Evolutionary conservation across 139 green algal species (phyloP).

Genomic region (Trebouxia sp.): DNA sequence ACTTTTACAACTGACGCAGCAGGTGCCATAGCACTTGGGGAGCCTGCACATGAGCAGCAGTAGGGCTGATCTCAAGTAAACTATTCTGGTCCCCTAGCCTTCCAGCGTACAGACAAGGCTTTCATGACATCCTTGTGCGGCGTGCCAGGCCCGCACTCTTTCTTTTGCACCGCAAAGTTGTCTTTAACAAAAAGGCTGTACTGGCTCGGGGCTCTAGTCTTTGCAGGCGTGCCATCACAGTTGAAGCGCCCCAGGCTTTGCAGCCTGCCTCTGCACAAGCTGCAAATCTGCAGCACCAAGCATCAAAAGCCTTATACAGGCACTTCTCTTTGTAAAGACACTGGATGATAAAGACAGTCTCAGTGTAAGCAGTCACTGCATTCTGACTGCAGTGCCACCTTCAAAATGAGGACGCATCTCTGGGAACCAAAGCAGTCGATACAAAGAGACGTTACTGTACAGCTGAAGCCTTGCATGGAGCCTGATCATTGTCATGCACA

Average conservation of each 20-base stretch:
- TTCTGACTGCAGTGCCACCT: too few relatives aligned
- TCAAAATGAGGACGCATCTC: too few relatives aligned
- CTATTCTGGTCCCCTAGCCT: background rate
- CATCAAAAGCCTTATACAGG: background rate
- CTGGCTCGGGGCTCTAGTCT: background rate
- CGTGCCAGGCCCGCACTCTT: conserved; percentile 31
- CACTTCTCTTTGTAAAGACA: background rate
- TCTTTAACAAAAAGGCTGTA: conserved; percentile 52
- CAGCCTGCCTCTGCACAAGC: conserved; percentile 48
- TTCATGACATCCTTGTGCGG: conserved; percentile 49
- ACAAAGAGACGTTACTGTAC: too few relatives aligned
- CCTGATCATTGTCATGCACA: too few relatives aligned
- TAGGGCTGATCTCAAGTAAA: too few relatives aligned
- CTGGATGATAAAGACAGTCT: background rate
- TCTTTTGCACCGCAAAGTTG: conserved; percentile 41
- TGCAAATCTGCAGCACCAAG: conserved; percentile 40
- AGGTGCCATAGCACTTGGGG: too few relatives aligned
- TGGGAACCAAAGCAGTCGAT: too few relatives aligned
- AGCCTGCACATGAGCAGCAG: too few relatives aligned
- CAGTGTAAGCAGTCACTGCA: too few relatives aligned
- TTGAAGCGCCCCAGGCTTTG: conserved; percentile 55
- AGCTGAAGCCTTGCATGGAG: too few relatives aligned
- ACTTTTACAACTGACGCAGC: too few relatives aligned
- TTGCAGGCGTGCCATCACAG: conserved; percentile 41
- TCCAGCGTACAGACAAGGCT: conserved; percentile 36